Conservation (phyloP, 148 eudicot species). For the Dysphania ambrosioides region DNA sequence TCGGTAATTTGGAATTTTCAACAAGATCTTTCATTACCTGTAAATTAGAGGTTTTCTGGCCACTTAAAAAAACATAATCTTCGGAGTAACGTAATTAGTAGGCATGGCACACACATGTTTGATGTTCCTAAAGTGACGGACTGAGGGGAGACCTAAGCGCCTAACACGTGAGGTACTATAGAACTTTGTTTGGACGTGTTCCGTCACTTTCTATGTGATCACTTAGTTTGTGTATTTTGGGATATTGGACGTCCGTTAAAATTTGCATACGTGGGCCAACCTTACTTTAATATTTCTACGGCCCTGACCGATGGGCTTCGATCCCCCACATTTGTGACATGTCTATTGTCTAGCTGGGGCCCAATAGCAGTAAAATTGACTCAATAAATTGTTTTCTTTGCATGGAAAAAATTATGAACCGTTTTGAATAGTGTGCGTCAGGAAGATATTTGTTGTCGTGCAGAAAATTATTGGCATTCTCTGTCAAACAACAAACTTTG, state of each 20-base stretch:
- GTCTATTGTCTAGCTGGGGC: not conserved
- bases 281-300: not conserved
- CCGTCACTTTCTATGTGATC: constrained; percentile 14
- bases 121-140: not conserved
- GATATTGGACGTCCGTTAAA: constrained; percentile 17
- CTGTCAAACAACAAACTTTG: constrained; percentile 12
- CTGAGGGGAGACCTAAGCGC: constrained; percentile 9
- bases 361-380: not conserved
- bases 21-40: too few species aligned
- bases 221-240: constrained; percentile 10
- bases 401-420: not conserved
- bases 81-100: too few species aligned
- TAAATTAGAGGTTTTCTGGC: too few species aligned
- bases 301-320: constrained; percentile 3
- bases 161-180: constrained; percentile 15
- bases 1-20: too few species aligned
- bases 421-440: constrained; percentile 22
- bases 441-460: not conserved
- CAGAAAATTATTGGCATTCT: not conserved
- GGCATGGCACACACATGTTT: too few species aligned
- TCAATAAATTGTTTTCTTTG: too few species aligned
- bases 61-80: too few species aligned
- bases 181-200: not conserved
- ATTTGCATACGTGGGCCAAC: not conserved
- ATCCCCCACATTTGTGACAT: constrained; percentile 4